Base-by-base conservation (phyloP, 805 yeast genomes). In the Kodamaea neixiangensis region DNA sequence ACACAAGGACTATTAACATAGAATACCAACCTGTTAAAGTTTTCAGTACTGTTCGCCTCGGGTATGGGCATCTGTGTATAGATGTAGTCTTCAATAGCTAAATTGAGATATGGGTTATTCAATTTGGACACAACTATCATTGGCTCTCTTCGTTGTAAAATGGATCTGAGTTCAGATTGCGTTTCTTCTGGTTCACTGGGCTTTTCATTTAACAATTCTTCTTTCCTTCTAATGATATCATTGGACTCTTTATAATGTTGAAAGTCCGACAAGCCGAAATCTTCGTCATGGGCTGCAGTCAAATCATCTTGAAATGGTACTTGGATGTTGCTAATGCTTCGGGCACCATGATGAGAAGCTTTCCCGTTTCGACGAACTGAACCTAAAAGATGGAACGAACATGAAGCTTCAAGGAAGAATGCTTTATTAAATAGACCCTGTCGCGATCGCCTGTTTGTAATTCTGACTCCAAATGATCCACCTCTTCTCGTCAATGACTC, bases 1-100 rank as follows among this genome's bases (percentile, higher is more conserved):
- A 91, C 89, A 65, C 97, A 89, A 0, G 93, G 89, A 2, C 80
- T 65, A 63, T 94, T 94, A 33, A 78, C 75, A 64, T 94, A 94
- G 49, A 93, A 75, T 52, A 90, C 63, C 22, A 94, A 69, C 49
- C 96, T 67, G 51, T 81, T 79, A 45, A 70, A 72, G 41, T 37
- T 37, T 7, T 15, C n/a, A 7, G n/a, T 19, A 17, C 10, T 5
- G 21, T 15, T 25, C 7, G 31, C 3, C 10, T 25, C 41, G 40
- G 3, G 50, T 0, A 71, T 52, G 1, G 92, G 92, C 69, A 87
- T 81, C 15, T 77, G 66, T 48, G 77, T 76, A 65, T 88, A 94
- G 0, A 94, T 71, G 60, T 80, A 86, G 57, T 88, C 87, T 59
- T 94, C 99, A 4, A 91, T 59, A 1, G 97, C 90, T 13, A 94